A percentile compares a stretch with the other conserved stretches of the same genome.
phyloP scores from a whole-genome alignment of 108 stramenopile genomes.

The Mayamaea pseudoterrestris region DNA sequence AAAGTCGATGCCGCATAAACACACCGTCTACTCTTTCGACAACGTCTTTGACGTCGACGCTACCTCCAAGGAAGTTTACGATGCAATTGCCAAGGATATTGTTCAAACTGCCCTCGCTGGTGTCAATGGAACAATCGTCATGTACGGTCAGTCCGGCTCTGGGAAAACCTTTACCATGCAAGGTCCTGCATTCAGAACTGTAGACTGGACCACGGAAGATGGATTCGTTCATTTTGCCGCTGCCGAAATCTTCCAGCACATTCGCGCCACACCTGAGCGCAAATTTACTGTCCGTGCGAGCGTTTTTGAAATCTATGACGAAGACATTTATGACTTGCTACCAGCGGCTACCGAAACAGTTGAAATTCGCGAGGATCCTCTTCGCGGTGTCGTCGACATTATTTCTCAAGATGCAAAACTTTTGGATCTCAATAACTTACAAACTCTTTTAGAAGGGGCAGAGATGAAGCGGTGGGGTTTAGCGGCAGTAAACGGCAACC shows the following conservation, averaged over 20 bases:
- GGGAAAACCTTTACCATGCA: constrained; percentile 94
- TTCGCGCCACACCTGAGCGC: constrained; percentile 44
- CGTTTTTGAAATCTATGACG: constrained; percentile 99
- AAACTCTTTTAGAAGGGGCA: constrained; percentile 60
- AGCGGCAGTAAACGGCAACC: constrained; percentile 85
- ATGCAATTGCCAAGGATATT: constrained; percentile 2
- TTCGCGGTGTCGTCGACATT: constrained; percentile 79
- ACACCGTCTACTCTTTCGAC: constrained; percentile 30
- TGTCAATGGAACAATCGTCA: constrained; percentile 96
- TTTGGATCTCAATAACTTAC: constrained; percentile 45
- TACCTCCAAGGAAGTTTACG: constrained; percentile 1
- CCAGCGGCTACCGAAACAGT: constrained; percentile 48
- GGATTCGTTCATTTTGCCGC: constrained; percentile 95
- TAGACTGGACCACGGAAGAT: constrained; percentile 37
- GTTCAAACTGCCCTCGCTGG: constrained; percentile 64
- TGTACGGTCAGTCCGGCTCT: constrained; percentile 43
- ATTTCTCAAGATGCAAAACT: constrained; percentile 73
- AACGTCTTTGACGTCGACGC: constrained; percentile 1
- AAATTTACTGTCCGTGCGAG: constrained; percentile 88
- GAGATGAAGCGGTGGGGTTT: constrained; percentile 30
- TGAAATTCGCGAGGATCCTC: constrained; percentile 51
- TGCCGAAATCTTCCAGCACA: constrained; percentile 79
- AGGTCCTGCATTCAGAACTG: constrained; percentile 74
- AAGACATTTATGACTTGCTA: constrained; percentile 92
- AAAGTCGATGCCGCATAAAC: constrained; percentile 37